Evolutionary conservation across 1,284 basidiomycete genomes (phyloP), one percentile per base, ranked within the genome.

Genomic region (Kwoniella shivajii): DNA sequence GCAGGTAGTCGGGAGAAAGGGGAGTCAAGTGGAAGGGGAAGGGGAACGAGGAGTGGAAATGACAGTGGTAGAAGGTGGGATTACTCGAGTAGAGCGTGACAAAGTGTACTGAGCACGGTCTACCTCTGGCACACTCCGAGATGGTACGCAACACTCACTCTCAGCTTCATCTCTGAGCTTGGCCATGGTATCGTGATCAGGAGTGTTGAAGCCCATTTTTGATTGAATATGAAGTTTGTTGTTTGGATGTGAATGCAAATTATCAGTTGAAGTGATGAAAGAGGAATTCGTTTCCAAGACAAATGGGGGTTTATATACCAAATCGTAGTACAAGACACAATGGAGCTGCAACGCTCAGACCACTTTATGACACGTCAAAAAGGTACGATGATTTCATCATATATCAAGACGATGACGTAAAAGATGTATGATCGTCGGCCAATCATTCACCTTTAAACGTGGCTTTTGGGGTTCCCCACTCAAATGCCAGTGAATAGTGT

Each of bases 201-300:
- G 51, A 53, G 51, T 34, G 43, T 53, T 53, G 42, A 27, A 53
- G 26, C 51, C 43, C 51, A 53, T 53, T 38, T 33, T 53, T 33
- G 34, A n/a, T 29, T 36, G n/a, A 39, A n/a, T 51, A 31, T n/a
- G 29, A 30, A 1, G 16, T 30, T 50, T 33, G 26, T 48, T 24
- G 29, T 50, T 50, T 10, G 30, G 46, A 20, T 37, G 20, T 36
- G 29, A n/a, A 46, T 9, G 44, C 2, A 33, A 37, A 48, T 6
- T 31, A 22, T n/a, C 20, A n/a, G 33, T 39, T 30, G 38, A 27
- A 24, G n/a, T n/a, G 29, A 50, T 30, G 38, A 39, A 27, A 38
- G n/a, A n/a, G n/a, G n/a, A n/a, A n/a, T n/a, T n/a, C n/a, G n/a
- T n/a, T n/a, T n/a, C n/a, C n/a, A n/a, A n/a, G n/a, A n/a, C n/a